Evolutionary conservation across 495 filamentous ascomycete species (phyloP), one percentile per base, ranked within the genome.

Genomic region (Podospora comata): DNA sequence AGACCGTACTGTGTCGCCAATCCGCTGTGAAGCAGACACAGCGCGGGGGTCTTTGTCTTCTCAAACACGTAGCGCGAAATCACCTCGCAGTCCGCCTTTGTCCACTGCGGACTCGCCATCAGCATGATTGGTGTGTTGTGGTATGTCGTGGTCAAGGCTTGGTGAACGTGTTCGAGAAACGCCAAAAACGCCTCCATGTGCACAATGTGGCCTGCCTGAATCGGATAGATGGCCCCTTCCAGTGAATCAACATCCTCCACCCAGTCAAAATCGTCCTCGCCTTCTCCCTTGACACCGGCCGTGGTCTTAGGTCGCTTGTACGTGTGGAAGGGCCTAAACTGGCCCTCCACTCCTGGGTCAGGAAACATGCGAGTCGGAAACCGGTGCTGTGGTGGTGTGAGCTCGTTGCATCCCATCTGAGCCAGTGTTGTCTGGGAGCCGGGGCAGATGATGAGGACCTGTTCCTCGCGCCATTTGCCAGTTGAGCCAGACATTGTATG

Each of bases 41-140:
- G 90, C 0, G 90, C 93, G 0, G 95, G 95, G 1, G 90, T 92
- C 81, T 95, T 97, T 76, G 97, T 97, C 79, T 93, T 93, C 78
- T 98, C 95, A 71, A 99, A 99, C 70, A 97, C 86, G 79, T 97
- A 99, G 66, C 92, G 91, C 4, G 93, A 90, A 53, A 98, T 85
- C 13, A 81, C 81, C 78, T 97, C 93, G 73, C 89, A 88, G 76
- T 97, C 92, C 60, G 88, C 86, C 5, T 88, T 84, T 11, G 92
- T 92, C 92, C 96, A 99, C 60, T 87, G 87, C 0, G 95, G 95
- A 61, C 95, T 89, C 16, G 89, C 80, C 74, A 99, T 89, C 65
- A 99, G 84, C 70, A 99, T 81, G 71, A 99, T 91, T 2, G 95
- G 93, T 0, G 94, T 97, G 73, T 82, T 84, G 79, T 98, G 95